phyloP scores from a whole-genome alignment of 1,139 yeast genomes.

The Geotrichum bryndzae region DNA sequence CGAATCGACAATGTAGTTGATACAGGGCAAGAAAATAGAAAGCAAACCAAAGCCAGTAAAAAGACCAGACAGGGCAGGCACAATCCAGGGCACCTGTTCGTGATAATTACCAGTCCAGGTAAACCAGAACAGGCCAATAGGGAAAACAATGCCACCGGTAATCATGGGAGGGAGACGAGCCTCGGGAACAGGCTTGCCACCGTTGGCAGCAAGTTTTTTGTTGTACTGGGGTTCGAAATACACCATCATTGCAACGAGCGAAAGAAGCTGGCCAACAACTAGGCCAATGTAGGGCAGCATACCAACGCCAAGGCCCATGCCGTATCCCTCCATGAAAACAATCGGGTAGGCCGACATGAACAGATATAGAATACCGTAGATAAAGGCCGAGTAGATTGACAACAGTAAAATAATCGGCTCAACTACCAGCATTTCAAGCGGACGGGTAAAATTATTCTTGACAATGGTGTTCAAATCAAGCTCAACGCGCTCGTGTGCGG shows the following conservation, averaged over 20 bases:
- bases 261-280: conserved; percentile 45
- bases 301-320: conserved; percentile 51
- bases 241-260: conserved; percentile 26
- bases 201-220: conserved; percentile 40
- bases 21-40: conserved; percentile 67
- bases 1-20: conserved; percentile 75
- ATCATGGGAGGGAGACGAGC: conserved; percentile 72
- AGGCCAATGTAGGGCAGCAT: conserved; percentile 39
- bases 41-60: conserved; percentile 71
- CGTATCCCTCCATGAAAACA: conserved; percentile 57
- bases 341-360: conserved; percentile 76
- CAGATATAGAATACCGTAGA: conserved; percentile 78
- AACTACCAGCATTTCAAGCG: conserved; percentile 56
- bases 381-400: conserved; percentile 72
- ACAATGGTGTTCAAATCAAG: conserved; percentile 47
- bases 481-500: conserved; percentile 71
- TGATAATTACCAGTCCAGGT: conserved; percentile 79
- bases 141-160: conserved; percentile 60
- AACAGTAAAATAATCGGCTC: conserved; percentile 71
- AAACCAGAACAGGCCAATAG: conserved; percentile 76
- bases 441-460: conserved; percentile 65
- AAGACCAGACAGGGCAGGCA: conserved; percentile 69
- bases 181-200: conserved; percentile 67
- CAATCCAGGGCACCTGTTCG: conserved; percentile 69
- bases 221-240: conserved; percentile 35